These are phyloP conservation scores for Colletotrichum brevisporum DNA, from an alignment of 2,329 filamentous ascomycete species.

Conservation along the genomic window DNA sequence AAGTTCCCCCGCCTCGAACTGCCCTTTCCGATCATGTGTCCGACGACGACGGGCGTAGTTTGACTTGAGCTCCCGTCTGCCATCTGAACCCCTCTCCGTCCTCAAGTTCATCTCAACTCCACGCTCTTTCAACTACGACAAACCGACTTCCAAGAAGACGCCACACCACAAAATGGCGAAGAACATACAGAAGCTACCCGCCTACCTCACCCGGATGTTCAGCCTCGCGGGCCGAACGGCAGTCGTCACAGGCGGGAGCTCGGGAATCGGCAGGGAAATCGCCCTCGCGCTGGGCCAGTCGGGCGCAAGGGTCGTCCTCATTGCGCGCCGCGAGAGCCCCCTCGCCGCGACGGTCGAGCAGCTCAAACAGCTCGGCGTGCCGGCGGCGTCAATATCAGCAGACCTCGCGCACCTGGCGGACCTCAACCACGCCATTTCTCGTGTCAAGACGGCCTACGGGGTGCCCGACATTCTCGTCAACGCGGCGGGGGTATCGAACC, in stretches of 20 bases:
- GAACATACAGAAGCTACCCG: constrained; percentile 18
- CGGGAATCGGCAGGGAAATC: constrained; percentile 52
- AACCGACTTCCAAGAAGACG: too few relatives aligned
- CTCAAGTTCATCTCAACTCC: background rate
- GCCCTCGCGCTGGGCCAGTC: constrained; percentile 48
- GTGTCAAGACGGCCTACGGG: constrained; percentile 41
- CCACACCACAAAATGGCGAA: constrained; percentile 27
- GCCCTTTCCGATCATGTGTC: background rate
- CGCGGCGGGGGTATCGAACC: constrained; percentile 48
- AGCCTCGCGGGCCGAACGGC: constrained; percentile 48
- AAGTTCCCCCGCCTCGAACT: constrained; percentile 14
- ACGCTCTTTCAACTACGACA: background rate
- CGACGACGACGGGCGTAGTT: background rate
- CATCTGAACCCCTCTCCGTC: constrained; percentile 14
- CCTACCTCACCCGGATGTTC: constrained; percentile 49
- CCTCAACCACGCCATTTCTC: constrained; percentile 42
- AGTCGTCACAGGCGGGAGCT: constrained; percentile 52
- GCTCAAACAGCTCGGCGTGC: constrained; percentile 45
- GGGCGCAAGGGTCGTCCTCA: constrained; percentile 49
- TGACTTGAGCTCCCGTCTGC: background rate
- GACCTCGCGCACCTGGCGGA: constrained; percentile 43
- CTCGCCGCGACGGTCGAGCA: constrained; percentile 45
- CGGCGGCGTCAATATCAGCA: constrained; percentile 42
- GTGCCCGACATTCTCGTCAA: constrained; percentile 52
- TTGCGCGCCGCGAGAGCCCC: constrained; percentile 47